Evolutionary conservation across 208 protist genomes (phyloP).

Genomic region (Angomonas desouzai): DNA sequence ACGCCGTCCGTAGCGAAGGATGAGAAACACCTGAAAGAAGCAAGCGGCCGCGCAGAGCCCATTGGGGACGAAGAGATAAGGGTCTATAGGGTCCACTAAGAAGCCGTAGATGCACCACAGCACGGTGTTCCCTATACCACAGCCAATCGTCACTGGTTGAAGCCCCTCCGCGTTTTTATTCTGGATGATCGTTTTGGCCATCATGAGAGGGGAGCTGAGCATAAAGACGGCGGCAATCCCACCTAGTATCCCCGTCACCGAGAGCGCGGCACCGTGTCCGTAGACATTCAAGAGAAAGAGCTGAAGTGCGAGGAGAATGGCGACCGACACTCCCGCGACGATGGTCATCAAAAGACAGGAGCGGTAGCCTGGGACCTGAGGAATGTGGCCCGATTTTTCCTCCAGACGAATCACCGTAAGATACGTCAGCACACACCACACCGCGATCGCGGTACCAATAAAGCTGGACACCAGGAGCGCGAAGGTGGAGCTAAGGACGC

Average conservation of each 20-base stretch:
- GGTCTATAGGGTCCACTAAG: conserved; percentile 19
- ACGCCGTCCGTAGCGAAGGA: conserved; percentile 43
- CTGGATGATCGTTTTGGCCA: conserved; percentile 46
- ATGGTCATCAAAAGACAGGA: conserved; percentile 7
- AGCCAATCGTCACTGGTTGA: conserved; percentile 38
- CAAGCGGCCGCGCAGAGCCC: conserved; percentile 36
- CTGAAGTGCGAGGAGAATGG: conserved; percentile 17
- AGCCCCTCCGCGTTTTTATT: conserved; percentile 52
- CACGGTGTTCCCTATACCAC: conserved; percentile 46
- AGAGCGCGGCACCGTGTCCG: not conserved
- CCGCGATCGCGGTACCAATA: conserved; percentile 36
- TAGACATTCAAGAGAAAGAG: conserved; percentile 14
- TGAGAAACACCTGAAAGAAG: conserved; percentile 46
- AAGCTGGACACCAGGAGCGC: conserved; percentile 46
- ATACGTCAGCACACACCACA: conserved; percentile 58
- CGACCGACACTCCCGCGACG: conserved; percentile 9
- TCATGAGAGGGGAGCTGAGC: conserved; percentile 57
- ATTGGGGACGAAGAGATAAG: conserved; percentile 43
- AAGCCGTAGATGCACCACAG: conserved; percentile 58
- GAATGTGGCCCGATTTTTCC: conserved; percentile 28
- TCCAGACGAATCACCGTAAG: conserved; percentile 38
- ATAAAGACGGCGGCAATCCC: conserved; percentile 49
- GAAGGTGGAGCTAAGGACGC: conserved; percentile 20
- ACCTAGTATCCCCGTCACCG: conserved; percentile 37
- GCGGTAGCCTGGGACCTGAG: not conserved